Conservation (phyloP, 768 basidiomycete genomes). For the Lentinula raphanica region DNA sequence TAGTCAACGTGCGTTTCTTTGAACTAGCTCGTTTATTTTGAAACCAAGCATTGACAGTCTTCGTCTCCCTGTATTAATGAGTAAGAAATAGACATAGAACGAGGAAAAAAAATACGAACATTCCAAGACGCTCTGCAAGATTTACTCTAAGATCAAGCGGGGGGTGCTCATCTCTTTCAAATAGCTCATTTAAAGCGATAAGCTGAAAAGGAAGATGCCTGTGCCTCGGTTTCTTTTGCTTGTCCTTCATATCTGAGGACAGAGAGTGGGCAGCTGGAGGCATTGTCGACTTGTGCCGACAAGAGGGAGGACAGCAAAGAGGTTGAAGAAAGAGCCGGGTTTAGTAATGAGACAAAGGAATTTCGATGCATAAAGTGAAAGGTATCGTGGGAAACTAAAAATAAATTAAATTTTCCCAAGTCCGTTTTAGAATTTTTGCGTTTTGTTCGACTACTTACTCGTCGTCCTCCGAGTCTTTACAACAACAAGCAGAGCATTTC, state of each 20-base stretch:
- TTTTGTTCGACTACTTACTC: no score
- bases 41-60: constrained; percentile 84
- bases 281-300: constrained; percentile 10
- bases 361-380: background rate
- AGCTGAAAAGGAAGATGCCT: constrained; percentile 70
- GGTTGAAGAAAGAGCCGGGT: constrained; percentile 8
- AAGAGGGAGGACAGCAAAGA: constrained; percentile 2
- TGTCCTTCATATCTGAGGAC: constrained; percentile 29
- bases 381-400: background rate
- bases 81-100: constrained; percentile 8
- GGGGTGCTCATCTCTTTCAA: constrained; percentile 72
- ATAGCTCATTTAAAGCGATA: constrained; percentile 72
- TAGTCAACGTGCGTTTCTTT: constrained; percentile 61
- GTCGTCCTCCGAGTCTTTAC: background rate
- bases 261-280: constrained; percentile 25
- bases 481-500: background rate
- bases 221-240: constrained; percentile 73
- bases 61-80: constrained; percentile 58
- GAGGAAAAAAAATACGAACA: constrained; percentile 43
- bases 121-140: constrained; percentile 68
- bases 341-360: background rate
- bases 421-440: background rate
- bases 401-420: background rate
- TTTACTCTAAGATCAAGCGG: constrained; percentile 60
- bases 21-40: constrained; percentile 82